Conservation (phyloP, 2,329 filamentous ascomycete species). For the Talaromyces sp. region DNA sequence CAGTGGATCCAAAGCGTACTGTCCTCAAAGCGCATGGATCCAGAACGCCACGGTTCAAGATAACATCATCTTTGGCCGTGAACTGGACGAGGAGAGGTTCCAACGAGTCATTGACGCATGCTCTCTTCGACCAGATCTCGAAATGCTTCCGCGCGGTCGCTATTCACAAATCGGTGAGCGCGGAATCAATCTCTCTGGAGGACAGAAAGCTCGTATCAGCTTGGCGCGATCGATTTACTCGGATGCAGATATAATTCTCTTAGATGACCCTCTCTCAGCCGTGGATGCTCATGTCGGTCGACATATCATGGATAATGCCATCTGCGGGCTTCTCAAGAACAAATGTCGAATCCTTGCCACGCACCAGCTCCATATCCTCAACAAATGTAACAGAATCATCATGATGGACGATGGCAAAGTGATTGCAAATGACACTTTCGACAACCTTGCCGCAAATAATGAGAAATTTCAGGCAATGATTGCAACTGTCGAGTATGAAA, state of each 20-base stretch:
- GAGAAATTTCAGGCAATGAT: conserved; percentile 71
- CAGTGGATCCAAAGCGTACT: conserved; percentile 32
- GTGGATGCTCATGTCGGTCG: conserved; percentile 49
- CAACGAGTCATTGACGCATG: conserved; percentile 17
- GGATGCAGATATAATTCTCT: conserved; percentile 54
- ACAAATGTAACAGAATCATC: conserved; percentile 78
- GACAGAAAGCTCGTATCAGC: conserved; percentile 49
- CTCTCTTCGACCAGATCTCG: conserved; percentile 15
- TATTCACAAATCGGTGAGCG: conserved; percentile 42
- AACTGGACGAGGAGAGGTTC: conserved; percentile 19
- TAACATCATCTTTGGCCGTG: conserved; percentile 76
- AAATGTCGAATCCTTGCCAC: conserved; percentile 85
- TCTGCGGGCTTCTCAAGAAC: conserved; percentile 74
- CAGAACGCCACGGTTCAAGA: conserved; percentile 75
- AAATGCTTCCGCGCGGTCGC: conserved; percentile 33
- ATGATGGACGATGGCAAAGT: conserved; percentile 82
- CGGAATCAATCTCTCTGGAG: conserved; percentile 45
- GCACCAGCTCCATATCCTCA: conserved; percentile 84
- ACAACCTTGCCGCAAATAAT: conserved; percentile 72
- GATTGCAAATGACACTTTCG: conserved; percentile 78
- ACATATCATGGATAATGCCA: conserved; percentile 83
- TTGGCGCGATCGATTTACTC: conserved; percentile 70
- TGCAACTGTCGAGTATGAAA: conserved; percentile 54
- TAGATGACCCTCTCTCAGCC: conserved; percentile 55
- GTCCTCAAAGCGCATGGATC: conserved; percentile 86